Percentiles rank a stretch among this genome's conserved stretches.
Conservation (phyloP, 2,329 filamentous ascomycete species). For the Claviceps pazoutovae region DNA sequence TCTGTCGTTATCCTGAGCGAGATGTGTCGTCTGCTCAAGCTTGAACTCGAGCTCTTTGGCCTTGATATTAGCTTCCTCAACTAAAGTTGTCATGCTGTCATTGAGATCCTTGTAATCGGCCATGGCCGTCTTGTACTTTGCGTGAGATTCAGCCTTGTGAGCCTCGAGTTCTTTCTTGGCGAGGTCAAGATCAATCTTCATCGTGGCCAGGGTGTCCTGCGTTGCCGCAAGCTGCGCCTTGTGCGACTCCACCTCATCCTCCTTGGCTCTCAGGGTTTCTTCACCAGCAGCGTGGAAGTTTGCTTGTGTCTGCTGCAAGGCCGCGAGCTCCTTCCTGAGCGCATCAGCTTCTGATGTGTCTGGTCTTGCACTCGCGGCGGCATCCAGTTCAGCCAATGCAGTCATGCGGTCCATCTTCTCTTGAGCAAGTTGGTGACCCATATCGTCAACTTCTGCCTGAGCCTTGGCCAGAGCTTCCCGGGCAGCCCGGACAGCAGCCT, state of each 20-base stretch:
- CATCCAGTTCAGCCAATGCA: constrained; percentile 47
- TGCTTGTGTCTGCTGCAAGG: constrained; percentile 32
- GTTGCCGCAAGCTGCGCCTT: constrained; percentile 21
- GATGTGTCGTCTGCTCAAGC: constrained; percentile 30
- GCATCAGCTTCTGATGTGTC: constrained; percentile 41
- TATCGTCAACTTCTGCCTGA: constrained; percentile 32
- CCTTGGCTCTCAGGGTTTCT: constrained; percentile 20
- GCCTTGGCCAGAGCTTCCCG: constrained; percentile 30
- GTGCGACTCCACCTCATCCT: constrained; percentile 21
- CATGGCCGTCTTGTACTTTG: constrained; percentile 39
- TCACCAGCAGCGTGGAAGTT: constrained; percentile 24
- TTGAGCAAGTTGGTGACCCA: constrained; percentile 40
- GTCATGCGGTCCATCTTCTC: constrained; percentile 48
- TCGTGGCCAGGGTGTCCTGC: constrained; percentile 18
- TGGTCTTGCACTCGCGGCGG: constrained; percentile 38
- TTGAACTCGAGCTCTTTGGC: constrained; percentile 36
- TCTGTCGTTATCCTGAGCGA: constrained; percentile 33
- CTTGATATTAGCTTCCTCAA: constrained; percentile 44
- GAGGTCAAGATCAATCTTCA: constrained; percentile 31
- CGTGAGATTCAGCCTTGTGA: constrained; percentile 34
- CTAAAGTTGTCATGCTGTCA: constrained; percentile 45
- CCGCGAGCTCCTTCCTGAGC: constrained; percentile 35
- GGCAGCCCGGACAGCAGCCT: constrained; percentile 23
- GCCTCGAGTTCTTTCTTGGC: constrained; percentile 40
- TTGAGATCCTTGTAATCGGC: constrained; percentile 50